Base-by-base conservation (phyloP, 257 asterid species). In the Mitragyna speciosa region DNA sequence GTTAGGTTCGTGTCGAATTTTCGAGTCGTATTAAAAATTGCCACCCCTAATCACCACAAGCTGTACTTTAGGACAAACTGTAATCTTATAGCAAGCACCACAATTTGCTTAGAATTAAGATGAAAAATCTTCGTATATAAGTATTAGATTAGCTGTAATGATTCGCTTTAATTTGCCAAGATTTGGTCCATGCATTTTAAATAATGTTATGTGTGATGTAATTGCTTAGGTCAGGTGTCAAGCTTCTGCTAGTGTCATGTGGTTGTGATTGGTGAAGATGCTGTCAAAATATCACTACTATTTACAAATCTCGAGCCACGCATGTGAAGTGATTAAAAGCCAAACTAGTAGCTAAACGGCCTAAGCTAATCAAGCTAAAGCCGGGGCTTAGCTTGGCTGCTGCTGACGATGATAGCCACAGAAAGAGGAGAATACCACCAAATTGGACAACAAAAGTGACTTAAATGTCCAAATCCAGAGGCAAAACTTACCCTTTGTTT, bases 261-360 rank as follows among this genome's bases (percentile, higher is more conserved):
- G n/a, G 20, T 26, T 19, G 51, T 30, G 22, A 24, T 70, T 43
- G 65, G 81, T 65, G 77, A 79, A 78, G 48, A 47, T 24, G 24
- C n/a, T 33, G 22, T 22, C 48, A 45, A 59, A 85, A 76, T 69
- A 64, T 59, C 72, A 66, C 58, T 49, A 19, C 66, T 49, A 19
- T 66, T 56, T 15, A 76, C 56, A 65, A 76, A 74, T 82, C 85
- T 83, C 86, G 87, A 87, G 89, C 90, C 88, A 81, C 88, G 90
- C 87, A 73, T 82, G 88, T 80, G 79, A 43, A 14, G 77, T 47
- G 73, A 9, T 33, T 64, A 69, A 49, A 82, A 58, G 75, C 36
- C 78, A 79, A 71, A 12, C 0, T 9, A 52, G 26, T 33, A 73
- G 73, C 66, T 45, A 73, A 49, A 65, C n/a, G 39, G 41, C 43